Conservation (phyloP, 345 rosid genomes). For the Bruguiera sexangula region DNA sequence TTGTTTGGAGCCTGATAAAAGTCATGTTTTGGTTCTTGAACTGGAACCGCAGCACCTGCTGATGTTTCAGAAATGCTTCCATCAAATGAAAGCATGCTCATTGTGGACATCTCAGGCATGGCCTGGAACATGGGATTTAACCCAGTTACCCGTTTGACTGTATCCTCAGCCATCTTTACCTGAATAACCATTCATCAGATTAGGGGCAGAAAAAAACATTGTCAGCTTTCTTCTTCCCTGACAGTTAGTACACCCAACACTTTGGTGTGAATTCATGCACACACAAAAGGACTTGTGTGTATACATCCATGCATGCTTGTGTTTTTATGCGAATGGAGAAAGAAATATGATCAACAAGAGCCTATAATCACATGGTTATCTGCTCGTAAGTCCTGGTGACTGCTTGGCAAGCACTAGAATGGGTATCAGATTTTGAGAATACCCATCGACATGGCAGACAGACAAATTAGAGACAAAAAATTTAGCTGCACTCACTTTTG, state of each 20-base stretch:
- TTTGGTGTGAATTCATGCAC: background rate
- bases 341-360: background rate
- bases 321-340: background rate
- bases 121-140: conserved; percentile 28
- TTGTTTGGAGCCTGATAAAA: conserved; percentile 33
- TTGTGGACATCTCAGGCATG: conserved; percentile 43
- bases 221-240: background rate
- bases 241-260: background rate
- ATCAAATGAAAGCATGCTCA: conserved; percentile 39
- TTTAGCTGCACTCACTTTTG: conserved; percentile 16
- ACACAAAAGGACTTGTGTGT: background rate
- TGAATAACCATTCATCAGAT: conserved; percentile 8
- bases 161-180: conserved; percentile 36
- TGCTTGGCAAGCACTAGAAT: background rate
- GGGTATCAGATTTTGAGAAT: background rate
- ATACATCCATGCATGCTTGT: too few relatives aligned
- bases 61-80: conserved; percentile 52
- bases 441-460: background rate
- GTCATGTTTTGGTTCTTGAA: conserved; percentile 39
- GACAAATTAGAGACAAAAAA: background rate
- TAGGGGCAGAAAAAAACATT: background rate
- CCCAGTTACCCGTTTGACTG: conserved; percentile 29
- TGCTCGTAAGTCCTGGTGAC: background rate
- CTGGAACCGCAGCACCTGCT: conserved; percentile 52
- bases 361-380: background rate